phyloP scores from a whole-genome alignment of 2,329 filamentous ascomycete species.

The Pezicula radicicola region DNA sequence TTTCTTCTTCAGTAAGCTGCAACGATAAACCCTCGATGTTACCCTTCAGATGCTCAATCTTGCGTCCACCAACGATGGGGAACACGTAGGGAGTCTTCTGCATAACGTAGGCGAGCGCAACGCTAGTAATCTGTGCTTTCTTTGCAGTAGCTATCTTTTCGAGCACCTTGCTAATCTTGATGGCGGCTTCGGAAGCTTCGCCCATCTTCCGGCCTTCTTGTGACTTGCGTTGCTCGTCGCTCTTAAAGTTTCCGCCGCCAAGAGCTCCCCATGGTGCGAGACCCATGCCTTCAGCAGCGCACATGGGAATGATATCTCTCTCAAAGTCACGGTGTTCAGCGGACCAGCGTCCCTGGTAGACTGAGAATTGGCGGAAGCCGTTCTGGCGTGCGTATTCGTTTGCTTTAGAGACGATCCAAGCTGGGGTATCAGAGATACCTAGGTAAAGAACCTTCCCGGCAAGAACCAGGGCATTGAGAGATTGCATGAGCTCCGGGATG shows the following conservation, averaged over 20 bases:
- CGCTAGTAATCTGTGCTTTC: slow-evolving; percentile 53
- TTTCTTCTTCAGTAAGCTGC: slow-evolving; percentile 56
- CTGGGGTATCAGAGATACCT: slow-evolving; percentile 66
- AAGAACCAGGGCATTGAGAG: slow-evolving; percentile 56
- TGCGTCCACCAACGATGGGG: slow-evolving; percentile 69
- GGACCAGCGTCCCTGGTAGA: slow-evolving; percentile 67
- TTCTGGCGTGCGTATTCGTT: slow-evolving; percentile 69
- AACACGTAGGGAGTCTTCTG: slow-evolving; percentile 71
- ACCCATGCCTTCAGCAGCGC: slow-evolving; percentile 53
- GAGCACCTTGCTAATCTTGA: slow-evolving; percentile 52
- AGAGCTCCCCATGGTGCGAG: slow-evolving; percentile 53
- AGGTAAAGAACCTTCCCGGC: slow-evolving; percentile 65
- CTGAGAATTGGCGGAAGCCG: slow-evolving; percentile 65
- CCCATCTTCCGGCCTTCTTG: slow-evolving; percentile 30
- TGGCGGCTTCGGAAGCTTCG: slow-evolving; percentile 44
- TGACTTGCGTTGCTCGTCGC: slow-evolving; percentile 42
- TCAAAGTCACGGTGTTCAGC: slow-evolving; percentile 62
- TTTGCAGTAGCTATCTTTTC: slow-evolving; percentile 57
- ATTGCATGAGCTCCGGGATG: slow-evolving; percentile 67
- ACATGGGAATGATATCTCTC: slow-evolving; percentile 61
- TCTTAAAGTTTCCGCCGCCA: slow-evolving; percentile 47
- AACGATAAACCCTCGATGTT: slow-evolving; percentile 68
- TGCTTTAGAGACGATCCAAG: slow-evolving; percentile 65
- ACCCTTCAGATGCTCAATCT: slow-evolving; percentile 63
- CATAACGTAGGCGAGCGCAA: slow-evolving; percentile 73